phyloP scores from a whole-genome alignment of 306 rosid species.

The Rosa chinensis region DNA sequence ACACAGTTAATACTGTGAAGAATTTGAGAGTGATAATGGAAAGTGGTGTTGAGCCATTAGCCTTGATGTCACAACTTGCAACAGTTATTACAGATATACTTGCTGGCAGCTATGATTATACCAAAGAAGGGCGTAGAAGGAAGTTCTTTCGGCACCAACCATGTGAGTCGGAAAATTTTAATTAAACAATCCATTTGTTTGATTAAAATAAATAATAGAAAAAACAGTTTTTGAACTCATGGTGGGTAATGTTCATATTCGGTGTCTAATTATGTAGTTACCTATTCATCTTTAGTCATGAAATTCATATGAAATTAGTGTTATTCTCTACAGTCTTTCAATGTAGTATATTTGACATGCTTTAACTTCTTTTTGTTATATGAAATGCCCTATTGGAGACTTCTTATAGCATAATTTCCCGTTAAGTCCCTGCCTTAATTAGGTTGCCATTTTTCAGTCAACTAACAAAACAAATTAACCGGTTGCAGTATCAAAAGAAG shows the following conservation, averaged over 20 bases:
- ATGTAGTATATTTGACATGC: not conserved
- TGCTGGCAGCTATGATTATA: conserved; percentile 84
- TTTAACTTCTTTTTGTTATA: not conserved
- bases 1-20: conserved; percentile 95
- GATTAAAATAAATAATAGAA: not conserved
- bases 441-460: not conserved
- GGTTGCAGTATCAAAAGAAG: conserved; percentile 77
- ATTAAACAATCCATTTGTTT: conserved; percentile 9
- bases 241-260: not conserved
- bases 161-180: conserved; percentile 47
- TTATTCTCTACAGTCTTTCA: conserved; percentile 1
- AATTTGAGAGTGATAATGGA: conserved; percentile 90
- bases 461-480: conserved; percentile 8
- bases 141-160: conserved; percentile 87
- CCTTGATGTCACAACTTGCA: conserved; percentile 96
- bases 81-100: conserved; percentile 95
- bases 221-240: not conserved
- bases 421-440: not conserved
- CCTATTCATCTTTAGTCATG: conserved; percentile 3
- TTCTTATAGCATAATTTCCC: not conserved
- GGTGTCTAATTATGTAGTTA: not conserved
- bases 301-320: conserved; percentile 3
- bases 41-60: conserved; percentile 92
- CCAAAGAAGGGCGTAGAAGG: conserved; percentile 72
- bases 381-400: not conserved